A percentile compares a stretch with the other conserved stretches of the same genome.
phyloP scores from a whole-genome alignment of 2,329 filamentous ascomycete genomes.

The Botrytis fabae region DNA sequence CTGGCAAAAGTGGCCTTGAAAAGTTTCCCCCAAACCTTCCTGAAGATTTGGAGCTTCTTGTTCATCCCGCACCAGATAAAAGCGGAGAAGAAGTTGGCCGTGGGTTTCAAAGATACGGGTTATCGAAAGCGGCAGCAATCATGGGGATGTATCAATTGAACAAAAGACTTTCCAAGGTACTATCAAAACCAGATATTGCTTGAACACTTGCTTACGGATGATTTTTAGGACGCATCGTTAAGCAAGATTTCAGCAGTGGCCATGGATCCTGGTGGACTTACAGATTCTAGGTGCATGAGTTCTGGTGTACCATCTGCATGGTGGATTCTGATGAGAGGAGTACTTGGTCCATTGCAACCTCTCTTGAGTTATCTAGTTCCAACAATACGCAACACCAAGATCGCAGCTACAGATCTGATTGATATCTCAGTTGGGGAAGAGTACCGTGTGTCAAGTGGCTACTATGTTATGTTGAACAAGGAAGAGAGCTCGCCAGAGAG shows the following conservation, averaged over 20 bases:
- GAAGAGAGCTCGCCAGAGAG: constrained; percentile 2
- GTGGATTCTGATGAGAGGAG: constrained; percentile 1
- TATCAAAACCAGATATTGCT: too few species aligned
- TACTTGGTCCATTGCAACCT: not conserved
- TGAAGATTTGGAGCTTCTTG: constrained; percentile 3
- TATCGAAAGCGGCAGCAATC: constrained; percentile 1
- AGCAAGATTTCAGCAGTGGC: constrained; percentile 5
- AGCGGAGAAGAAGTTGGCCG: not conserved
- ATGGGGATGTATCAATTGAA: constrained; percentile 12
- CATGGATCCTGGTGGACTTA: not conserved
- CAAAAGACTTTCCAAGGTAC: not conserved
- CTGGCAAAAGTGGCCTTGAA: constrained; percentile 3
- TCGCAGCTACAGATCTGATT: not conserved
- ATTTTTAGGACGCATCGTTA: not conserved
- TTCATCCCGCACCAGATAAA: not conserved
- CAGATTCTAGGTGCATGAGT: not conserved
- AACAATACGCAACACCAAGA: not conserved
- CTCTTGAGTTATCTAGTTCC: constrained; percentile 2
- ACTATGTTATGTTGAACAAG: not conserved
- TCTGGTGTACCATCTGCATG: not conserved
- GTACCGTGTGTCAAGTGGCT: not conserved
- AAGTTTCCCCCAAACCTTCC: not conserved
- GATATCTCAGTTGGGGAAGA: not conserved
- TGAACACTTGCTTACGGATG: not conserved
- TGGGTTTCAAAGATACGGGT: constrained; percentile 14